Evolutionary conservation across 768 basidiomycete species (phyloP), one percentile per base, ranked within the genome.

Genomic region (Piloderma croceum): DNA sequence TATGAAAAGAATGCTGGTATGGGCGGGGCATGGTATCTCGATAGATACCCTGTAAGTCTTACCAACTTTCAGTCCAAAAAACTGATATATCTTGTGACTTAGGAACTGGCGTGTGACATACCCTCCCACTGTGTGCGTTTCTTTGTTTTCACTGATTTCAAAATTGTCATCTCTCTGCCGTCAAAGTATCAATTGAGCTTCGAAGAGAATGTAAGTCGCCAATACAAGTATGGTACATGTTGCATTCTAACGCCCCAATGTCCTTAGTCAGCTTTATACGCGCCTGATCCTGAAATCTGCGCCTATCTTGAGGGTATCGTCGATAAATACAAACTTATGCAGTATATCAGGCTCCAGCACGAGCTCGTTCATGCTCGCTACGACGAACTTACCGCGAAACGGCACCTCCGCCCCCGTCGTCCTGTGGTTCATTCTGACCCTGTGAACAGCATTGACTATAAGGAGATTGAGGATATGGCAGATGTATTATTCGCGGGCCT

Each of bases 81-180:
- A n/a, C n/a, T n/a, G n/a, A n/a, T n/a, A n/a, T n/a, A n/a, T n/a
- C n/a, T n/a, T n/a, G n/a, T n/a, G n/a, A n/a, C n/a, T n/a, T n/a
- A n/a, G n/a, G n/a, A n/a, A n/a, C n/a, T 79, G 7, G 69, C 73
- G n/a, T 81, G 80, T 47, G 80, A 81, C 49, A 69, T 80, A 17
- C 78, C 78, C 9, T 67, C 77, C 2, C 76, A 77, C 42, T 67
- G 64, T 27, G 77, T 78, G 51, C 44, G 69, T n/a, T 45, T 18
- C 44, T 36, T 39, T 13, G 3, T 52, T 15, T n/a, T 31, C 33
- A 21, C 19, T 3, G 13, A 11, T 27, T 15, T 22, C 29, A 38
- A 19, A 19, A 34, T 9, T 17, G 35, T 13, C 32, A 15, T 18
- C 51, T 36, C 24, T 17, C 38, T 24, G n/a, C 15, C 23, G 9